Evolutionary conservation across 1,139 yeast species (phyloP).

Genomic region (Hemisphaericaspora xylofermentans): DNA sequence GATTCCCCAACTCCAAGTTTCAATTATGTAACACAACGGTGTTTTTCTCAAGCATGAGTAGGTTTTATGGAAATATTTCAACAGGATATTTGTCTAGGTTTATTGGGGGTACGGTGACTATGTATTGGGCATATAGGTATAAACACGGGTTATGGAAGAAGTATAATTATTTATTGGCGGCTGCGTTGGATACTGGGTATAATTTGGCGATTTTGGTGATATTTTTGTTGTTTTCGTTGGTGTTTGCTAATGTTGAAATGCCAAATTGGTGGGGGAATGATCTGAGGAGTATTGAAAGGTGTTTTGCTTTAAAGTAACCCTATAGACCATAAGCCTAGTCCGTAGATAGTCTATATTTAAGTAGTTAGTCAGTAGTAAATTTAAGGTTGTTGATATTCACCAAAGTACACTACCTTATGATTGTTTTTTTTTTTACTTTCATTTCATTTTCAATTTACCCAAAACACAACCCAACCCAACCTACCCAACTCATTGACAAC

Average conservation of each 20-base stretch:
- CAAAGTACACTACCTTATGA: slow-evolving; percentile 1
- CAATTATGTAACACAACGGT: slow-evolving; percentile 50
- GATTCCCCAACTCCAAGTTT: slow-evolving; percentile 23
- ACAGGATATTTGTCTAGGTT: slow-evolving; percentile 50
- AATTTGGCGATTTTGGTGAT: slow-evolving; percentile 40
- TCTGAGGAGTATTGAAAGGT: slow-evolving; percentile 39
- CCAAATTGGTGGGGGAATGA: slow-evolving; percentile 55
- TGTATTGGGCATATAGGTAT: slow-evolving; percentile 43
- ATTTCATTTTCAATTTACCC: too few relatives aligned
- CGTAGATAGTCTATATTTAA: too few relatives aligned
- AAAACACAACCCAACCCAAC: too few relatives aligned
- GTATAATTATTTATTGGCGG: slow-evolving; percentile 48
- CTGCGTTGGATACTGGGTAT: slow-evolving; percentile 52
- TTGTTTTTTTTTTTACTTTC: neutral
- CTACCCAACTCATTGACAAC: too few relatives aligned
- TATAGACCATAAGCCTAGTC: neutral
- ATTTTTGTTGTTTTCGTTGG: slow-evolving; percentile 36
- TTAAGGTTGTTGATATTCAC: neutral
- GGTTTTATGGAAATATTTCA: slow-evolving; percentile 50
- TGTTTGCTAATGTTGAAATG: slow-evolving; percentile 28
- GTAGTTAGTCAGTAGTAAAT: neutral
- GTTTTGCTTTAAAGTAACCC: slow-evolving; percentile 30
- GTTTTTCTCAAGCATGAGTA: slow-evolving; percentile 47
- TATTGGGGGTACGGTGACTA: slow-evolving; percentile 45
- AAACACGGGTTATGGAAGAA: slow-evolving; percentile 38